Base-by-base conservation (phyloP, 306 rosid species). In the Dryas drummondii region DNA sequence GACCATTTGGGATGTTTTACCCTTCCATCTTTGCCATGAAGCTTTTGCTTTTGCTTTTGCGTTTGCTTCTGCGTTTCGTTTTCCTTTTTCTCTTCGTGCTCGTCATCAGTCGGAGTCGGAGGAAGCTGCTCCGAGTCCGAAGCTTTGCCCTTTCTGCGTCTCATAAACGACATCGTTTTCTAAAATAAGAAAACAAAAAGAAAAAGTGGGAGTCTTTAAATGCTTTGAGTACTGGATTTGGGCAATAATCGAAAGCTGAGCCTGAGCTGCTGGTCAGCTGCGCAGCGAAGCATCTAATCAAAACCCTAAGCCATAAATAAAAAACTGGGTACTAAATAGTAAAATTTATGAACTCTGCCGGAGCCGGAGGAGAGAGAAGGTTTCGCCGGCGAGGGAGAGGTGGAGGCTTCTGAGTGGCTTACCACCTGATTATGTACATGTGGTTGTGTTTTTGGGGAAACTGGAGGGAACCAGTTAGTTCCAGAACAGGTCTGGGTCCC, bases 151-250 rank as follows among this genome's bases (percentile, higher is more conserved):
- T 89, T 91, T 53, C 97, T 84, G 7, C 85, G 92, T 37, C 91
- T 71, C 48, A 89, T 9, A 71, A 82, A 89, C 85, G 92, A 78
- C 97, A 91, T 91, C 82, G 86, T 82, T 11, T 19, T 14, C 5
- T 10, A 8, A 6, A 7, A 1, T 9, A 27, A 49, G 6, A 56
- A 19, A 76, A 52, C 8, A 32, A 46, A 75, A 56, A 9, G 4
- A n/a, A 13, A 40, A 16, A 3, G 59, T 27, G 13, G 9, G 45
- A 9, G 13, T 9, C 60, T 64, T 74, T 64, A 73, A 61, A 61
- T 15, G 47, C 3, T 40, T 46, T 57, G 47, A 37, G 19, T 61
- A 37, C 68, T 60, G 66, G 45, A 8, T n/a, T 54, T 22, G 63
- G 63, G 19, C 41, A 32, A 32, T 32, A 32, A 32, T 32, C 37